phyloP scores from a whole-genome alignment of 306 rosid species.

The Hylodesmum podocarpum region DNA sequence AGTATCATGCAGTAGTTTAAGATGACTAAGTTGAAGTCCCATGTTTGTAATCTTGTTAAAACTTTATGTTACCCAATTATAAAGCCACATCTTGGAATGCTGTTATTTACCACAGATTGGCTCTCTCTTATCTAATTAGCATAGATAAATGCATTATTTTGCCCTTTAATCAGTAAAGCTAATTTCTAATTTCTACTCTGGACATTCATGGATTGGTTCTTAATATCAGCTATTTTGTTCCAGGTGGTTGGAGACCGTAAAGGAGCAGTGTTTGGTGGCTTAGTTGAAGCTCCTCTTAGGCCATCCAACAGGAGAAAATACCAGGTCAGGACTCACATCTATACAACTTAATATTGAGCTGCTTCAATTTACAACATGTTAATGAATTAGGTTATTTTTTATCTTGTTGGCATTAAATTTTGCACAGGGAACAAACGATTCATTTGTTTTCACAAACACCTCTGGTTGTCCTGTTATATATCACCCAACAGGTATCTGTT shows the following conservation, averaged over 20 bases:
- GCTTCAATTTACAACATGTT: constrained; percentile 21
- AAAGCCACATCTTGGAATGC: not conserved
- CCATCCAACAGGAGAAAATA: constrained; percentile 76
- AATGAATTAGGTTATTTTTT: not conserved
- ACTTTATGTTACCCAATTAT: not conserved
- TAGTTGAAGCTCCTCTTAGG: constrained; percentile 89
- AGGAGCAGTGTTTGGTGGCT: constrained; percentile 93
- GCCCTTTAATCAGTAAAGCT: constrained; percentile 9
- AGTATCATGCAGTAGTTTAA: not conserved
- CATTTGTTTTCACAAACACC: constrained; percentile 82
- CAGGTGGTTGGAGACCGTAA: constrained; percentile 90
- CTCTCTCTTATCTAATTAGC: not conserved
- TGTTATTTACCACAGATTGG: not conserved
- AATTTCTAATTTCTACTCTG: constrained; percentile 7
- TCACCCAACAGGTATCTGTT: constrained; percentile 78
- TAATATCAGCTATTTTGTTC: constrained; percentile 22
- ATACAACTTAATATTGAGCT: not conserved
- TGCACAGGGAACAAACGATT: constrained; percentile 81
- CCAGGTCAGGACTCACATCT: constrained; percentile 53
- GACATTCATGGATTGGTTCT: constrained; percentile 8
- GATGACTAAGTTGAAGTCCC: not conserved
- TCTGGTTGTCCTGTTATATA: constrained; percentile 69
- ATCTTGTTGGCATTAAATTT: constrained; percentile 27
- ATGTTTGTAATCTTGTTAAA: not conserved
- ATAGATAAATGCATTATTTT: not conserved